Evolutionary conservation across 2,329 filamentous ascomycete species (phyloP), one percentile per base, ranked within the genome.

Genomic region (Colletotrichum simmondsii): DNA sequence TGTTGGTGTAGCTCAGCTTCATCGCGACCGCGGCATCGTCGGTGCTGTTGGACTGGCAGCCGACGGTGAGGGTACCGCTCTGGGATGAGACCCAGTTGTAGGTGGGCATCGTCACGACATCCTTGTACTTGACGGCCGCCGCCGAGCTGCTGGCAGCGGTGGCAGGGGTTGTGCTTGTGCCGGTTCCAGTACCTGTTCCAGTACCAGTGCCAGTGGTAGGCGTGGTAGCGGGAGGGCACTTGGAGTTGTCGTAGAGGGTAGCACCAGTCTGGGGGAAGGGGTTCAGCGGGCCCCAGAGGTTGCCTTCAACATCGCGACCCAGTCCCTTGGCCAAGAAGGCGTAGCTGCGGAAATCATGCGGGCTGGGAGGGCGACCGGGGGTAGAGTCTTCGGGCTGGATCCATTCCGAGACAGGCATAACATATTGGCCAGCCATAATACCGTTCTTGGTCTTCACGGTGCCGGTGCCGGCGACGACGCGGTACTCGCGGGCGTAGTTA

Each of bases 351-450:
- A 85, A 84, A 63, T 82, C 79, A 74, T 78, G 80, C 71, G 72
- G 79, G 75, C 75, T 75, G 11, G 79, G 79, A 12, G 76, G 60
- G 22, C 71, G 69, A 1, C 84, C 84, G n/a, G 84, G 84, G 3
- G 79, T 76, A 22, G 81, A 77, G 22, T 81, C 77, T 73, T 85
- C 84, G 11, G 84, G 83, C 76, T 82, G 83, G 74, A 85, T 84
- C 82, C 83, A 85, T 69, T 85, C 84, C 4, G 78, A 79, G 5
- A 85, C 83, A 14, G 84, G 80, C 35, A 80, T 79, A 24, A 85
- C 77, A 56, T 83, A 85, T 65, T 83, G 80, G 5, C 84, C 83
- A 4, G 83, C 83, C n/a, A 78, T 72, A 59, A 85, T 83, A 32
- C 79, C 79, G 70, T 85, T 83, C 42, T 79, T 80, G 2, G 83